Conservation (phyloP, 805 yeast species). For the Candida rishiriensis region DNA sequence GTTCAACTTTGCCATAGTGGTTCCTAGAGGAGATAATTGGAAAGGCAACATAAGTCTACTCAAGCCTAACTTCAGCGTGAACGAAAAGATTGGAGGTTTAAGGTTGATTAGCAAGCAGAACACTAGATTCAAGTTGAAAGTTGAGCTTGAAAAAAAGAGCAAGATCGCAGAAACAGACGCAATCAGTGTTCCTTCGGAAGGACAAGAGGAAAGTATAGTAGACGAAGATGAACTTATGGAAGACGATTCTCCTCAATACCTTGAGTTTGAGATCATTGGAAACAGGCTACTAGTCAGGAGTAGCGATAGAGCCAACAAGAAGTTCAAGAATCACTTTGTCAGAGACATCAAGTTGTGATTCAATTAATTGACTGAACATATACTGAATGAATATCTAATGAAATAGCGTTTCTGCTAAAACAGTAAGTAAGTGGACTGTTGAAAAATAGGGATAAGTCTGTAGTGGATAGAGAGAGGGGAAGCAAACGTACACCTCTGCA, state of each 20-base stretch:
- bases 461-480: no score
- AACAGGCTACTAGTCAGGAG: constrained; percentile 72
- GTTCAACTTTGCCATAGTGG: constrained; percentile 59
- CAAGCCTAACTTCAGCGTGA: constrained; percentile 14
- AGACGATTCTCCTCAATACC: constrained; percentile 30
- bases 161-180: no score
- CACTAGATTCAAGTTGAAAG: constrained; percentile 52
- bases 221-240: constrained; percentile 25
- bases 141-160: constrained; percentile 29
- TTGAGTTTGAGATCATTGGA: constrained; percentile 69
- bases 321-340: constrained; percentile 77
- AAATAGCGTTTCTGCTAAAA: no score
- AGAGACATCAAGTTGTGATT: constrained; percentile 20
- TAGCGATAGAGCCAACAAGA: constrained; percentile 76
- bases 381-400: no score
- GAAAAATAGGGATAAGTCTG: no score
- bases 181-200: no score
- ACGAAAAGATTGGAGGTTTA: constrained; percentile 53
- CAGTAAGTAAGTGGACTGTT: no score
- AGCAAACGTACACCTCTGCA: no score
- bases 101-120: constrained; percentile 65
- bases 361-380: background rate
- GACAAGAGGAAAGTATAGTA: no score
- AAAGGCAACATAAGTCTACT: constrained; percentile 20
- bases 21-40: constrained; percentile 40